Evolutionary conservation across 1,284 basidiomycete genomes (phyloP).

Genomic region (Trichosporon ovoides): DNA sequence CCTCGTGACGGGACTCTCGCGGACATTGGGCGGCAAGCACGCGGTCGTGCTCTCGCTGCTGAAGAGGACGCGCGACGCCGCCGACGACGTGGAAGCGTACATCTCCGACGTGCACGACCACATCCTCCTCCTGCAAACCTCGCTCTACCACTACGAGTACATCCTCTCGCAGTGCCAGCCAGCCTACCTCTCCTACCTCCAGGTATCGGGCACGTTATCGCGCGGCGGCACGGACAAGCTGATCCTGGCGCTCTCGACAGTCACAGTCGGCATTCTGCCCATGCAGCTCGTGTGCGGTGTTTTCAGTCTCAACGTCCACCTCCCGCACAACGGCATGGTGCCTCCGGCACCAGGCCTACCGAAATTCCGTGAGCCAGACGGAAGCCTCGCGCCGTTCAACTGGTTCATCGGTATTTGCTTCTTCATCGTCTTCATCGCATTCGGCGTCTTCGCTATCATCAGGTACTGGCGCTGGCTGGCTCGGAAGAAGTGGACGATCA

Average conservation of each 20-base stretch:
- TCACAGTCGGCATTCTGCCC: slow-evolving; percentile 66
- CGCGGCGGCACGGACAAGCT: slow-evolving; percentile 63
- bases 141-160: slow-evolving; percentile 81
- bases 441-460: slow-evolving; percentile 38
- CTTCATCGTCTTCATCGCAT: slow-evolving; percentile 34
- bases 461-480: slow-evolving; percentile 44
- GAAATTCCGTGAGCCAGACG: slow-evolving; percentile 30
- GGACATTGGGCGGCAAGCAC: slow-evolving; percentile 75
- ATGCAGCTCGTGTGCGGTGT: slow-evolving; percentile 61
- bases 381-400: slow-evolving; percentile 28
- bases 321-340: slow-evolving; percentile 50
- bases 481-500: slow-evolving; percentile 29
- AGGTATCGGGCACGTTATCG: slow-evolving; percentile 58
- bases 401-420: slow-evolving; percentile 42
- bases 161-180: slow-evolving; percentile 83
- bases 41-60: slow-evolving; percentile 75
- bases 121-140: slow-evolving; percentile 78
- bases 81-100: slow-evolving; percentile 71
- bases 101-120: slow-evolving; percentile 94
- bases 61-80: slow-evolving; percentile 59
- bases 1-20: slow-evolving; percentile 72
- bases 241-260: slow-evolving; percentile 61
- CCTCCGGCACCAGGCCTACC: slow-evolving; percentile 12
- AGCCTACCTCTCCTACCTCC: slow-evolving; percentile 73
- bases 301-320: slow-evolving; percentile 59